These are phyloP conservation scores for Sporothrix brasiliensis DNA, from an alignment of 2,329 filamentous ascomycete genomes.

Conservation along the genomic window DNA sequence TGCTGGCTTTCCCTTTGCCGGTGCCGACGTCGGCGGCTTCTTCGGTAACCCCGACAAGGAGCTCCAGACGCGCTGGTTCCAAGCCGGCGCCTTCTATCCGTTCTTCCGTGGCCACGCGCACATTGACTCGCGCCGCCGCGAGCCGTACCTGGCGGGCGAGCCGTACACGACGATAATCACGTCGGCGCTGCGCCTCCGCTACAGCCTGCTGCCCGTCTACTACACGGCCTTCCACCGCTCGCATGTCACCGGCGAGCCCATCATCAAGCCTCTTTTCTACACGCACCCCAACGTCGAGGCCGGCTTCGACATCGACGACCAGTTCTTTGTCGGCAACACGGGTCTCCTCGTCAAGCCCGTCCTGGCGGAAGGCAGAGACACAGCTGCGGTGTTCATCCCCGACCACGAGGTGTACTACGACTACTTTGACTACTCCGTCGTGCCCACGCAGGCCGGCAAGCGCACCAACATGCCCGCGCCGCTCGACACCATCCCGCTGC, in stretches of 20 bases:
- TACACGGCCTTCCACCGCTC: conserved; percentile 97
- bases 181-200: conserved; percentile 82
- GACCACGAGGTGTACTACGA: conserved; percentile 92
- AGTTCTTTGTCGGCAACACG: conserved; percentile 86
- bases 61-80: conserved; percentile 91
- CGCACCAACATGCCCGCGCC: conserved; percentile 72
- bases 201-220: conserved; percentile 88
- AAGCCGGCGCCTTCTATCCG: conserved; percentile 93
- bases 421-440: conserved; percentile 84
- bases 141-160: conserved; percentile 85
- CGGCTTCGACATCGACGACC: conserved; percentile 88
- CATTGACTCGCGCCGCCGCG: conserved; percentile 90
- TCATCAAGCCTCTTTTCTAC: conserved; percentile 91
- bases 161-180: conserved; percentile 86
- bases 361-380: conserved; percentile 71
- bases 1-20: conserved; percentile 88
- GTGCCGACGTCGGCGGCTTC: conserved; percentile 95
- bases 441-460: conserved; percentile 70
- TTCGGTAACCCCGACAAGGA: conserved; percentile 96
- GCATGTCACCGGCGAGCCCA: conserved; percentile 77
- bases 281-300: conserved; percentile 82
- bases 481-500: conserved; percentile 80
- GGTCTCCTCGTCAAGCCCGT: conserved; percentile 93
- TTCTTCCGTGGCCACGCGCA: conserved; percentile 98
- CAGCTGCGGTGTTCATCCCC: conserved; percentile 80